These are phyloP conservation scores for Hypoxylon sp. DNA, from an alignment of 2,329 filamentous ascomycete species.

Conservation along the genomic window DNA sequence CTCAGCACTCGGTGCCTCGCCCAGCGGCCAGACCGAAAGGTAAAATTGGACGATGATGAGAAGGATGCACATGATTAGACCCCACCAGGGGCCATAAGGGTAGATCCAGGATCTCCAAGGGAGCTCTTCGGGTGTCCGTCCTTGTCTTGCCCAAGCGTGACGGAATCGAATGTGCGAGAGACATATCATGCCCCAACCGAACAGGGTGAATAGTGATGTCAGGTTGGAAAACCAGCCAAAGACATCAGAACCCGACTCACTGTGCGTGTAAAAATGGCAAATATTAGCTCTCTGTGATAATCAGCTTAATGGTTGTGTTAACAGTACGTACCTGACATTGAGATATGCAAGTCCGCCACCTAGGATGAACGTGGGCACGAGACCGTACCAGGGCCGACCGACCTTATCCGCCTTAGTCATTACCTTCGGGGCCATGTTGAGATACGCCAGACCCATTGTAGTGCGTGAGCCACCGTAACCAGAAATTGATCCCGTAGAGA, in stretches of 20 bases:
- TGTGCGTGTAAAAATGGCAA: slow-evolving; percentile 12
- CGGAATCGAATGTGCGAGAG: slow-evolving; percentile 61
- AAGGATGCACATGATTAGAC: slow-evolving; percentile 60
- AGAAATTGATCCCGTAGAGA: slow-evolving; percentile 61
- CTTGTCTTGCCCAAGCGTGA: slow-evolving; percentile 59
- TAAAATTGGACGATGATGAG: slow-evolving; percentile 65
- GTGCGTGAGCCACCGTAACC: slow-evolving; percentile 62
- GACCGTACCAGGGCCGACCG: slow-evolving; percentile 57
- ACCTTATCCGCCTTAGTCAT: slow-evolving; percentile 54
- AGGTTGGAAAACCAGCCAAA: slow-evolving; percentile 65
- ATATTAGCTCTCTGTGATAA: too few relatives aligned
- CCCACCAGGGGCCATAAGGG: slow-evolving; percentile 61
- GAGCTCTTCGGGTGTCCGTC: slow-evolving; percentile 55
- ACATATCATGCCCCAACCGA: slow-evolving; percentile 62
- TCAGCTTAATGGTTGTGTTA: too few relatives aligned
- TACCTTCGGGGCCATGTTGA: slow-evolving; percentile 59
- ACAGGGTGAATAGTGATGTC: slow-evolving; percentile 61
- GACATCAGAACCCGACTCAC: slow-evolving; percentile 58
- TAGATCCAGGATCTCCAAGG: slow-evolving; percentile 62
- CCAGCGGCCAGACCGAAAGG: slow-evolving; percentile 62
- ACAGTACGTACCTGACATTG: slow-evolving; percentile 52
- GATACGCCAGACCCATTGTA: slow-evolving; percentile 60
- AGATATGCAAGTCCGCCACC: slow-evolving; percentile 61
- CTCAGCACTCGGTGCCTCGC: slow-evolving; percentile 53
- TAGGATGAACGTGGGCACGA: slow-evolving; percentile 67